These are phyloP conservation scores for Solanum etuberosum DNA, from an alignment of 257 asterid species.

Conservation along the genomic window DNA sequence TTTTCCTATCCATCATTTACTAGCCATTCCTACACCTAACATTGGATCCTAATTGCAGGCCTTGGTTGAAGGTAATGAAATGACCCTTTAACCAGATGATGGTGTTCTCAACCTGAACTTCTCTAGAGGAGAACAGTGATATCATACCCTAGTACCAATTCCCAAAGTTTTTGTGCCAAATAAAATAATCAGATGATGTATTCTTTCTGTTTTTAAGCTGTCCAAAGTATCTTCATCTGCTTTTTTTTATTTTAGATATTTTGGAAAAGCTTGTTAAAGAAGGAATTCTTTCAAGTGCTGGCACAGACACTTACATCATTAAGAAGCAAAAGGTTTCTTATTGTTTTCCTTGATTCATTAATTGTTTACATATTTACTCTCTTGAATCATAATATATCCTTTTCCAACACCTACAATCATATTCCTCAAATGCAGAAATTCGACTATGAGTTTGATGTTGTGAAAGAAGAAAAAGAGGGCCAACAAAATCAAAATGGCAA, in stretches of 20 bases:
- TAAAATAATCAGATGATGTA: neutral
- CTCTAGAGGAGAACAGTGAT: slow-evolving; percentile 4
- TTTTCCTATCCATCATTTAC: neutral
- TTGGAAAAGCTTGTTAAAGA: slow-evolving; percentile 66
- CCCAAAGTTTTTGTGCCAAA: neutral
- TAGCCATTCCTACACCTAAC: neutral
- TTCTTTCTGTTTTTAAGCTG: neutral
- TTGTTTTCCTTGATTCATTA: neutral
- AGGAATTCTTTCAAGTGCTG: slow-evolving; percentile 43
- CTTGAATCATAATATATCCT: neutral
- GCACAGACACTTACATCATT: slow-evolving; percentile 43
- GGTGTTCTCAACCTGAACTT: neutral
- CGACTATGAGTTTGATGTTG: slow-evolving; percentile 68
- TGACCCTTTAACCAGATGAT: slow-evolving; percentile 12
- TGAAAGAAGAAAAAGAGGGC: slow-evolving; percentile 61
- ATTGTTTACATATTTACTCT: neutral
- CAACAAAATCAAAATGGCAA: slow-evolving; percentile 13
- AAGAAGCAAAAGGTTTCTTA: slow-evolving; percentile 47
- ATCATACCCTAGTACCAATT: neutral
- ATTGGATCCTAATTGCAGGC: slow-evolving; percentile 30
- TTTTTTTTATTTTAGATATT: slow-evolving; percentile 39
- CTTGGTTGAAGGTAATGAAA: slow-evolving; percentile 69
- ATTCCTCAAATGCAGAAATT: slow-evolving; percentile 21
- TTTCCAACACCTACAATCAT: neutral
- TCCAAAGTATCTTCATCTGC: neutral